Percentiles rank a stretch among this genome's conserved stretches.
These are phyloP conservation scores for Yarrowia porcina DNA, from an alignment of 805 yeast species.

Conservation along the genomic window DNA sequence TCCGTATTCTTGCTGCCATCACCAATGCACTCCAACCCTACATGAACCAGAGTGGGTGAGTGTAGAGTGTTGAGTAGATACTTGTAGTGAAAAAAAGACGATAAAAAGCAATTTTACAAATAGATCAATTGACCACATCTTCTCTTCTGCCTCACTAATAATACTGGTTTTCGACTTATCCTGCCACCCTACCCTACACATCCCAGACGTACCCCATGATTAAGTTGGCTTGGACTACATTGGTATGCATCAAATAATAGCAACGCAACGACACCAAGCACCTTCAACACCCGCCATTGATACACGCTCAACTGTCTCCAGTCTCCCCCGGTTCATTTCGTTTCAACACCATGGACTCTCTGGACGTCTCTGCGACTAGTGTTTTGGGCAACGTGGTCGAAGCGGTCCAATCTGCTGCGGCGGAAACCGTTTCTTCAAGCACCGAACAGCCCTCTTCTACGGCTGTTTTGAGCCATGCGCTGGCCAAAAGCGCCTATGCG, in stretches of 20 bases:
- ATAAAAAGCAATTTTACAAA: no score
- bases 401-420: background rate
- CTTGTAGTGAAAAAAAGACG: no score
- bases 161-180: no score
- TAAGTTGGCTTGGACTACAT: background rate
- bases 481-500: conserved; percentile 9
- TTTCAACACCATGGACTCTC: background rate
- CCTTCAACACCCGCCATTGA: background rate
- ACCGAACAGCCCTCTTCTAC: background rate
- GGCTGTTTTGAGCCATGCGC: background rate
- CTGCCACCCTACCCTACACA: background rate
- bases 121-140: no score
- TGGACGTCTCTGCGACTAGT: background rate
- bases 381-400: background rate
- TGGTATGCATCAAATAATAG: background rate
- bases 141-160: no score
- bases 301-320: background rate
- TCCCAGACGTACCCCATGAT: background rate
- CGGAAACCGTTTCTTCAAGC: background rate
- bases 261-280: background rate
- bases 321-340: background rate
- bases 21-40: background rate
- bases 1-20: background rate
- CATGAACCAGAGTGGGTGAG: background rate
- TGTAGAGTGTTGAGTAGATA: background rate